phyloP scores from a whole-genome alignment of 2,329 filamentous ascomycete genomes.

The Hypocrella siamensis region DNA sequence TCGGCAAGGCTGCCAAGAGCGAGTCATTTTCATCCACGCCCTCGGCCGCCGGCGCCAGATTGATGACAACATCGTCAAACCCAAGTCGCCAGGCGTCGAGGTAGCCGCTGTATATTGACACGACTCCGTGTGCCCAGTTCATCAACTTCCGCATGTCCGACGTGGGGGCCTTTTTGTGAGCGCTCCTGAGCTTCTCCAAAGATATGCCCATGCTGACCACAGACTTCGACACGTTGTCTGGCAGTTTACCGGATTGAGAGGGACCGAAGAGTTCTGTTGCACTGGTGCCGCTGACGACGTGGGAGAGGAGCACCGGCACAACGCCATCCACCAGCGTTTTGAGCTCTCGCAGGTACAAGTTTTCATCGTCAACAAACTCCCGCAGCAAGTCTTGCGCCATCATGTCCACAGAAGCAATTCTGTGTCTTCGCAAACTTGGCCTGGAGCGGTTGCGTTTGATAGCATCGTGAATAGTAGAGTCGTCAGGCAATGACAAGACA shows the following conservation, averaged over 20 bases:
- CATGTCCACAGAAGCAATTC: constrained; percentile 48
- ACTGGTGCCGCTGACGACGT: constrained; percentile 58
- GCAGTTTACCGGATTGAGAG: constrained; percentile 32
- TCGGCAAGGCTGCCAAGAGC: constrained; percentile 40
- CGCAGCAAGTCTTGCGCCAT: constrained; percentile 62
- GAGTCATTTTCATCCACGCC: constrained; percentile 42
- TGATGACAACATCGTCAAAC: constrained; percentile 89
- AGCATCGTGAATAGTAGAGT: constrained; percentile 37
- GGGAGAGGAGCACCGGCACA: constrained; percentile 77
- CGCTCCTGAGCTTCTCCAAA: constrained; percentile 65
- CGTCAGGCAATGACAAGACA: constrained; percentile 61
- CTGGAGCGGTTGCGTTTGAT: constrained; percentile 59
- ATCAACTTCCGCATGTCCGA: constrained; percentile 57
- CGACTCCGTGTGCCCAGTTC: constrained; percentile 65
- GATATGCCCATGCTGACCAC: constrained; percentile 90
- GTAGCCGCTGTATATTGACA: constrained; percentile 72
- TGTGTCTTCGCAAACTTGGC: constrained; percentile 61
- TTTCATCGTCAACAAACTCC: constrained; percentile 71
- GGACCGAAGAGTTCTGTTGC: constrained; percentile 53
- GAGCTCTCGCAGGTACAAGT: constrained; percentile 77
- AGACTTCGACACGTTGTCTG: constrained; percentile 56
- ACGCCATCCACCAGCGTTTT: constrained; percentile 91
- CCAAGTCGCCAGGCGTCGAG: constrained; percentile 80
- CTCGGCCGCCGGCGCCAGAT: constrained; percentile 56
- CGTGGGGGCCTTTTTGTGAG: constrained; percentile 68